Evolutionary conservation across 208 protist genomes (phyloP).

Genomic region (Strigomonas culicis): DNA sequence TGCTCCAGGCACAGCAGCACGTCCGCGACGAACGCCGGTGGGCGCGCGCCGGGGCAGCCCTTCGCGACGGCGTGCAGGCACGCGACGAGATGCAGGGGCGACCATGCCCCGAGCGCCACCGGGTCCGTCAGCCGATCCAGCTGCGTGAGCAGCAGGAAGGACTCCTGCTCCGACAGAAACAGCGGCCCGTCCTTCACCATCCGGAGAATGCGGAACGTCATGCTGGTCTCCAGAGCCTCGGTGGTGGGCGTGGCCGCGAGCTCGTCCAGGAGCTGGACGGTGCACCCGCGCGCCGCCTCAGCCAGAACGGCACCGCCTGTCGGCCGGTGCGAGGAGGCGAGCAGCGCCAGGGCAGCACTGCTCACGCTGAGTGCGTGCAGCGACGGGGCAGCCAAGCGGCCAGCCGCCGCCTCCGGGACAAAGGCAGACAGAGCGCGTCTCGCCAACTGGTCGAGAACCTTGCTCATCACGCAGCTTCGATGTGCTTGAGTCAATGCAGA

Average conservation of each 20-base stretch:
- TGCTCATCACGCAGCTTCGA: not conserved
- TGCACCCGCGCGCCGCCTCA: too few species aligned
- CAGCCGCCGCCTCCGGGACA: too few species aligned
- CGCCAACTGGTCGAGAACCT: not conserved
- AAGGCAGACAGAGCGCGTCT: not conserved
- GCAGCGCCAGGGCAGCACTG: too few species aligned
- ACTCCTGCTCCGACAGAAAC: slow-evolving; percentile 23
- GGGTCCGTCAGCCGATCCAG: slow-evolving; percentile 33
- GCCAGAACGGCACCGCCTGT: too few species aligned
- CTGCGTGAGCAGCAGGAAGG: slow-evolving; percentile 22
- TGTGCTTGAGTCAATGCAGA: not conserved
- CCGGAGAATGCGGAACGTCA: slow-evolving; percentile 27
- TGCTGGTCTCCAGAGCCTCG: slow-evolving; percentile 22
- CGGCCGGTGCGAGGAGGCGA: too few species aligned
- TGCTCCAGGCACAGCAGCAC: slow-evolving; percentile 36
- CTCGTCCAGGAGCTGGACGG: slow-evolving; percentile 3
- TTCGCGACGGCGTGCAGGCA: slow-evolving; percentile 56
- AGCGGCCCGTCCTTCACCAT: slow-evolving; percentile 19
- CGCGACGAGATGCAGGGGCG: slow-evolving; percentile 36
- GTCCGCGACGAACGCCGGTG: slow-evolving; percentile 29
- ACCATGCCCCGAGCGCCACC: slow-evolving; percentile 37
- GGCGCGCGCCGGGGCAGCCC: slow-evolving; percentile 19
- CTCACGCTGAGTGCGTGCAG: too few species aligned
- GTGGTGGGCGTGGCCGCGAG: slow-evolving; percentile 23
- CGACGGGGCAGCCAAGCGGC: too few species aligned